Evolutionary conservation across 78 protist species (phyloP), one percentile per base, ranked within the genome.

Genomic region (Chrysochromulina parva): DNA sequence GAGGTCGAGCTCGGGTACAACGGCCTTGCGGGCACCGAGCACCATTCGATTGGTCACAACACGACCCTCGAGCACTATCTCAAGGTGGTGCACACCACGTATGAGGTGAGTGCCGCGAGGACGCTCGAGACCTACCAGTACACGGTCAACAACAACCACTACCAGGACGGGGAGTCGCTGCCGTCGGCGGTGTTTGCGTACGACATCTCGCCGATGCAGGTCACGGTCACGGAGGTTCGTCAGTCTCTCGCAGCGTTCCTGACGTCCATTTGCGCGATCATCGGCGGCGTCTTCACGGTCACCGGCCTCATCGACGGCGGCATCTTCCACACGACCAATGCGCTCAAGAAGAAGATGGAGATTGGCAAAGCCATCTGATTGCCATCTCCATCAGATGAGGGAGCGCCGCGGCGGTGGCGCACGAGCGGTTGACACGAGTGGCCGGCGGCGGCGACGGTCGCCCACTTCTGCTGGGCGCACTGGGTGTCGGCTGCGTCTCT

Each of bases 191-290:
- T 53, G n/a, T 57, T 82, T 22, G 54, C 88, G 55, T 82, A 82
- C 66, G 88, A 82, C 88, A 26, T 82, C 47, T 54, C 88, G 66
- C 88, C 88, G 67, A 57, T 82, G 60, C 60, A 82, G 85, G 85
- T 78, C 19, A 19, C 50, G 16, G 84, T 74, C 57, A 1, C 5
- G 19, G 14, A 11, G 20, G 84, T 50, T 55, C 84, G 84, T 7
- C 17, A 74, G 84, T 74, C 84, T 11, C n/a, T 74, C 57, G 53
- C 84, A 22, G 55, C 84, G 69, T 85, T 85, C 73, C 73, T 85
- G 9, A 85, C 89, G 20, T 67, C 53, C 55, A 1, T 85, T 1
- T 85, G 89, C 53, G 89, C 89, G 3, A 85, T 85, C 67, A 22
- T 85, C 28, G 89, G 89, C 62, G 89, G 89, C 52, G 73, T 38